Base-by-base conservation (phyloP, 148 eudicot genomes). In the Amaranthus palmeri region DNA sequence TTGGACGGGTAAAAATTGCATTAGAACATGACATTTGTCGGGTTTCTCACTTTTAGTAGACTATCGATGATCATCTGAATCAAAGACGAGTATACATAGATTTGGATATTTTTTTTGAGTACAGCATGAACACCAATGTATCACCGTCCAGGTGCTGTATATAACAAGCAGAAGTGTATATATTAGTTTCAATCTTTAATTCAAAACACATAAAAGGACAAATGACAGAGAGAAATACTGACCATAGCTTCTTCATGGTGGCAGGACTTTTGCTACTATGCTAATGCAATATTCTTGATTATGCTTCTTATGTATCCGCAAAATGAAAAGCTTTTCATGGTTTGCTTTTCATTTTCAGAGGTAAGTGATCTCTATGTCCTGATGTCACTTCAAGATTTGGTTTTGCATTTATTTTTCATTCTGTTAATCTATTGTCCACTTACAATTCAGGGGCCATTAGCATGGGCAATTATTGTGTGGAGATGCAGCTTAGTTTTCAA, bases 241-340 rank as follows among this genome's bases (percentile, higher is more conserved):
- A 49, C 42, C 15, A 15, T n/a, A 11, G 9, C 8, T n/a, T 63
- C 52, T 72, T 70, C 60, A 55, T 78, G 40, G 67, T 61, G 80
- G 82, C 92, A 95, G 99, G 99, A 95, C 60, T 95, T 95, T 73
- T 95, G 97, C 87, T 92, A 95, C 81, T 92, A 95, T 80, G 99
- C 99, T 73, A 95, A 95, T 82, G 92, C 97, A 18, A 89, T 95
- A 75, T 89, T 88, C 84, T 85, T 95, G 83, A 74, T 95, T 80
- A 85, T 85, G 73, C 87, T 95, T 76, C 86, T 95, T 65, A 80
- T 86, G 72, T 88, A 77, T 76, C 99, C 96, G 0, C 84, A 58
- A 78, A 83, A 95, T 73, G 99, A 95, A 84, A 95, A 90, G 87
- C 88, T 95, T 72, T 95, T 95, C 83, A 90, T 95, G 99, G 82